Percentiles rank a stretch among this genome's conserved stretches.
Evolutionary conservation across 176 grass and related monocot genomes (phyloP).

Genomic region (Zea luxurians): DNA sequence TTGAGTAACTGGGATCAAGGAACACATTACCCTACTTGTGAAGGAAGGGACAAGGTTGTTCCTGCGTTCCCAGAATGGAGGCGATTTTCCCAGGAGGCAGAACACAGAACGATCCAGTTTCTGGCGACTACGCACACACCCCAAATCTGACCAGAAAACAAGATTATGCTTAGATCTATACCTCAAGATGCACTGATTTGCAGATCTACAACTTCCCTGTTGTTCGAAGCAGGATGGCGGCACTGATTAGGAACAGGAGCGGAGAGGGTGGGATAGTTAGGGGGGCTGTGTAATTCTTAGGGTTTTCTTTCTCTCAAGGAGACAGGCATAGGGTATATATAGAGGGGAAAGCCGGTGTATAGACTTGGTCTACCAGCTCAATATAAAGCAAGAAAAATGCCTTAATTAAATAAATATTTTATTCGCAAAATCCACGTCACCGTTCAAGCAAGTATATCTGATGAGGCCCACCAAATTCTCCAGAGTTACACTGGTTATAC

Average conservation of each 20-base stretch:
- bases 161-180: conserved; percentile 24
- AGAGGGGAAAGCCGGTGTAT: conserved; percentile 33
- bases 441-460: conserved; percentile 30
- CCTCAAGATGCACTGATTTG: conserved; percentile 39
- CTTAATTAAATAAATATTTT: conserved; percentile 24
- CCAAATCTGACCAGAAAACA: not conserved
- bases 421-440: conserved; percentile 25
- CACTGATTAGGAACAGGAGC: conserved; percentile 4
- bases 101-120: not conserved
- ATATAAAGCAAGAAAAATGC: not conserved
- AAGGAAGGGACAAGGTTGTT: not conserved
- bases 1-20: not conserved
- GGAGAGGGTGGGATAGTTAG: conserved; percentile 4
- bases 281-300: not conserved
- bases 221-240: conserved; percentile 11
- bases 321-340: conserved; percentile 20
- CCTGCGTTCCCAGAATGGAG: not conserved
- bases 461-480: not conserved
- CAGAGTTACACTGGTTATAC: not conserved
- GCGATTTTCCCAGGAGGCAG: not conserved
- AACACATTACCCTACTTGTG: not conserved
- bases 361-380: conserved; percentile 34
- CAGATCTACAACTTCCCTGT: conserved; percentile 3
- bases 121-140: not conserved
- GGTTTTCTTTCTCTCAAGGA: not conserved